phyloP scores from a whole-genome alignment of 2,329 filamentous ascomycete species.

The Chrysoporthe cubensis region DNA sequence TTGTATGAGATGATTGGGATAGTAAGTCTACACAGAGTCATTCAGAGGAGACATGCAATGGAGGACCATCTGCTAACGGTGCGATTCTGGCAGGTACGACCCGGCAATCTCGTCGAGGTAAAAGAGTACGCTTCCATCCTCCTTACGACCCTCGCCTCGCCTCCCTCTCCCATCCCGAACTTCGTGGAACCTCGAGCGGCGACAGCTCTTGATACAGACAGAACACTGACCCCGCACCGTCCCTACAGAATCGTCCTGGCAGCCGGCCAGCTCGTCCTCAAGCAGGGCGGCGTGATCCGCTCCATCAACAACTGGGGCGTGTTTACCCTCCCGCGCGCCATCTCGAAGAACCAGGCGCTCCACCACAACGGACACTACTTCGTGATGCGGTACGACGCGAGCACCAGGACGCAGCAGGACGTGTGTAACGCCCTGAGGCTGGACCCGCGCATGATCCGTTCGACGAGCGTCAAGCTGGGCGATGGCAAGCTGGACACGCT shows the following conservation, averaged over 20 bases:
- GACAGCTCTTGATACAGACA: background rate
- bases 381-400: constrained; percentile 92
- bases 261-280: constrained; percentile 80
- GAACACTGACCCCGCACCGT: background rate
- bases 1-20: constrained; percentile 97
- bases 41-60: too few relatives aligned
- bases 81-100: constrained; percentile 71
- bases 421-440: constrained; percentile 77
- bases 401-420: constrained; percentile 71
- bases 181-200: background rate
- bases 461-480: constrained; percentile 85
- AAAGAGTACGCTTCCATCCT: constrained; percentile 72
- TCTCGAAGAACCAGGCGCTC: constrained; percentile 78
- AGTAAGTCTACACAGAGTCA: constrained; percentile 57
- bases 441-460: constrained; percentile 89
- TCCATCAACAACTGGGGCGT: constrained; percentile 95
- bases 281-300: constrained; percentile 84
- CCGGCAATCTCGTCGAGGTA: constrained; percentile 86
- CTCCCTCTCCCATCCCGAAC: background rate
- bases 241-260: constrained; percentile 78
- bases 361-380: constrained; percentile 94
- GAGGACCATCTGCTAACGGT: background rate
- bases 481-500: constrained; percentile 78
- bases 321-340: constrained; percentile 81
- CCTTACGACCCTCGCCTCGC: constrained; percentile 30